These are phyloP conservation scores for Arctium minus DNA, from an alignment of 129 eudicot genomes.

Conservation along the genomic window DNA sequence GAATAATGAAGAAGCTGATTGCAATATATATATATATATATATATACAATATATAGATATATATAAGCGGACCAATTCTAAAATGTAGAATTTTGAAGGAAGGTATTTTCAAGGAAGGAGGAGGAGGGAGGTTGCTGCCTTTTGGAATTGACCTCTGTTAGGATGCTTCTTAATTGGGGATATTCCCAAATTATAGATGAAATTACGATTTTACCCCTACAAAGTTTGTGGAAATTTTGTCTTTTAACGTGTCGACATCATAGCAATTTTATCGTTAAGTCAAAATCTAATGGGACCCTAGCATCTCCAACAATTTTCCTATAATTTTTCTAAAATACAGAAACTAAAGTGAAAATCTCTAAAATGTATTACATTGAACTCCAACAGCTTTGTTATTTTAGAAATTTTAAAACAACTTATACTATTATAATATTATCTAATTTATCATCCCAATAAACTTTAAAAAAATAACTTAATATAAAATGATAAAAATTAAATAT, in stretches of 20 bases:
- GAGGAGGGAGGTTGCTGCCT: constrained; percentile 2
- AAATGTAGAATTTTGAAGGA: constrained; percentile 4
- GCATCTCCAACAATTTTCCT: too few relatives aligned
- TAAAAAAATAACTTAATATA: too few relatives aligned
- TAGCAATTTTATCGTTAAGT: background rate
- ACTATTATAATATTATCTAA: too few relatives aligned
- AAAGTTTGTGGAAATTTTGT: background rate
- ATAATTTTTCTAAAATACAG: too few relatives aligned
- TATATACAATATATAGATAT: background rate
- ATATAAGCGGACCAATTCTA: constrained; percentile 15
- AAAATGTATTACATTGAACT: too few relatives aligned
- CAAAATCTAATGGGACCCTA: too few relatives aligned
- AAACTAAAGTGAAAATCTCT: too few relatives aligned
- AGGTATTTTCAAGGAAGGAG: constrained; percentile 24
- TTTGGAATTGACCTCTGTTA: constrained; percentile 9
- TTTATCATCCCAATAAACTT: too few relatives aligned
- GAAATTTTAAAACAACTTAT: too few relatives aligned
- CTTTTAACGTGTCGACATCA: background rate
- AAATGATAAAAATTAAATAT: too few relatives aligned
- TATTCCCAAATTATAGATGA: background rate
- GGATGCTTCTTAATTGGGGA: background rate
- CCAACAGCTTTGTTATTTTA: too few relatives aligned
- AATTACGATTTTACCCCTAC: background rate
- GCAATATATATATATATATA: background rate
- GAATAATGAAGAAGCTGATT: background rate